Evolutionary conservation across 2,329 filamentous ascomycete genomes (phyloP).

Genomic region (Cyphellophora attinorum): DNA sequence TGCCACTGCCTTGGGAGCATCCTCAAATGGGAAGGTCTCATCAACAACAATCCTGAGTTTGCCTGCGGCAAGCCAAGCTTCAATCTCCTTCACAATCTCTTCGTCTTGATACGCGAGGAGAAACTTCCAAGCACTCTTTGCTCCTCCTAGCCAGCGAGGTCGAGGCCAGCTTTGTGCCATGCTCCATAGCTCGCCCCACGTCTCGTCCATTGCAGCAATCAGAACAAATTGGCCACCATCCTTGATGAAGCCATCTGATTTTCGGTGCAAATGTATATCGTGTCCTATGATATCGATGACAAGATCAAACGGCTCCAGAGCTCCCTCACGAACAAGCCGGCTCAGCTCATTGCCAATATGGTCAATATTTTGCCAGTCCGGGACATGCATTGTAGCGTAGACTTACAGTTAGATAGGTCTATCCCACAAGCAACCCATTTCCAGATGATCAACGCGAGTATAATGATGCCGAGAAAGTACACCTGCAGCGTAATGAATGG

Average conservation of each 20-base stretch:
- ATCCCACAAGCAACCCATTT: too few species aligned
- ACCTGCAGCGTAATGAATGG: slow-evolving; percentile 45
- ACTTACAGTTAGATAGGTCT: too few species aligned
- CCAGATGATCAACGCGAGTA: slow-evolving; percentile 16
- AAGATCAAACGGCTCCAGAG: slow-evolving; percentile 41
- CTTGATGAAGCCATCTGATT: slow-evolving; percentile 42
- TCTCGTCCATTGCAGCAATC: background rate
- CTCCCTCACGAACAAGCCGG: background rate
- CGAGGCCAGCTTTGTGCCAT: background rate
- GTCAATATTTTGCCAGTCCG: too few species aligned
- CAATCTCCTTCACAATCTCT: background rate
- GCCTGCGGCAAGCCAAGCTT: background rate
- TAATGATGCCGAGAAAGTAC: slow-evolving; percentile 38
- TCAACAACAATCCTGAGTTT: background rate
- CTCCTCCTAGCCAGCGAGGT: background rate
- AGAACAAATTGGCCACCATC: slow-evolving; percentile 8
- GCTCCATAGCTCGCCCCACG: background rate
- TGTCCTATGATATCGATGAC: slow-evolving; percentile 50
- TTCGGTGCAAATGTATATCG: slow-evolving; percentile 43
- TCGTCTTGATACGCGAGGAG: background rate
- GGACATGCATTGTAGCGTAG: too few species aligned
- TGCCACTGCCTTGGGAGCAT: background rate
- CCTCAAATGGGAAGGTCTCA: background rate
- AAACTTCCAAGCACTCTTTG: background rate
- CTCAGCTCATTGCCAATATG: slow-evolving; percentile 32